phyloP scores from a whole-genome alignment of 1,284 basidiomycete genomes.

The Crocinoboletus sp. region DNA sequence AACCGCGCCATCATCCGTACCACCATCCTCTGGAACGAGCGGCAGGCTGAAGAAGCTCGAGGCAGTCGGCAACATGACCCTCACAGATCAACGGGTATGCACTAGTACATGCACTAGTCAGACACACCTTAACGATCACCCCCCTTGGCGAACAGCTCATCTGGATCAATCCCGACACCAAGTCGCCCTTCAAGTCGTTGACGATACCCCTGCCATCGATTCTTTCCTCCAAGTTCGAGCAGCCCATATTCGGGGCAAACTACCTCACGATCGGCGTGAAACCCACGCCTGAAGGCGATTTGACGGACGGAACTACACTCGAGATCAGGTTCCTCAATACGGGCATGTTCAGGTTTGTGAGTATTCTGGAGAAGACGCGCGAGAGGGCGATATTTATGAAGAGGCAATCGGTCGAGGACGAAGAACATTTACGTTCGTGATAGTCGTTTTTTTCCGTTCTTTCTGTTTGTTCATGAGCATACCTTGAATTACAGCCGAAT shows the following conservation, averaged over 20 bases:
- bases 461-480: slow-evolving; percentile 7
- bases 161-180: slow-evolving; percentile 43
- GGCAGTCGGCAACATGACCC: slow-evolving; percentile 50
- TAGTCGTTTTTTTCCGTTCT: slow-evolving; percentile 1
- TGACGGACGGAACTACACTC: slow-evolving; percentile 56
- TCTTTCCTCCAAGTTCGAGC: slow-evolving; percentile 65
- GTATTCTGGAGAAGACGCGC: slow-evolving; percentile 66
- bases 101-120: slow-evolving; percentile 2
- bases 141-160: slow-evolving; percentile 47
- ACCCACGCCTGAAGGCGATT: slow-evolving; percentile 59
- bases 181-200: slow-evolving; percentile 45
- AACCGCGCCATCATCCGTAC: no score
- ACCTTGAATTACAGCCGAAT: slow-evolving; percentile 45
- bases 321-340: slow-evolving; percentile 66
- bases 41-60: slow-evolving; percentile 55
- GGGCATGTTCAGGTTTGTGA: slow-evolving; percentile 69
- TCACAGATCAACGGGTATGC: slow-evolving; percentile 71
- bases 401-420: slow-evolving; percentile 52
- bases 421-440: slow-evolving; percentile 62
- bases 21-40: slow-evolving; percentile 44
- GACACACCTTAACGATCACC: slow-evolving; percentile 4
- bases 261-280: slow-evolving; percentile 62
- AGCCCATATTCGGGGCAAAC: slow-evolving; percentile 67
- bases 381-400: slow-evolving; percentile 72
- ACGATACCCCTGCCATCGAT: slow-evolving; percentile 60